Evolutionary conservation across 2,329 filamentous ascomycete species (phyloP).

Genomic region (Aspergillus sp.): DNA sequence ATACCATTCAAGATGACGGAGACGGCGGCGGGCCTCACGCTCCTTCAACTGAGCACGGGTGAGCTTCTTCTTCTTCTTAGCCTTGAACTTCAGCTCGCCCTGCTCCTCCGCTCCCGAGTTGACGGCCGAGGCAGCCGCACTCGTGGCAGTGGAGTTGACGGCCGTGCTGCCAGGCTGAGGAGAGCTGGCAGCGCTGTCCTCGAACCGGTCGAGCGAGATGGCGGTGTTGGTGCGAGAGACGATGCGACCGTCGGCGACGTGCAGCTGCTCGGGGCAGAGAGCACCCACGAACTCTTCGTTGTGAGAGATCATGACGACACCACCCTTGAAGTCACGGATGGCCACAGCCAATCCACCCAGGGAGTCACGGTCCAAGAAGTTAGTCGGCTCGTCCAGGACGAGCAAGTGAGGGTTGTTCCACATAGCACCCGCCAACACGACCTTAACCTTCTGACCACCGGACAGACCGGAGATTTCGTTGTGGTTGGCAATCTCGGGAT

Average conservation of each 20-base stretch:
- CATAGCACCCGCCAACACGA: constrained; percentile 93
- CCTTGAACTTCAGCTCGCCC: constrained; percentile 78
- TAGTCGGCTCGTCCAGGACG: constrained; percentile 97
- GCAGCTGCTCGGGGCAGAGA: constrained; percentile 94
- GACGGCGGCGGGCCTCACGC: constrained; percentile 77
- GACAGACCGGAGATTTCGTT: constrained; percentile 96
- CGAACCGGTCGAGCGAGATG: constrained; percentile 78
- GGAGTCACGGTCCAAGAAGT: constrained; percentile 98
- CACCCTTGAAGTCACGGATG: constrained; percentile 96
- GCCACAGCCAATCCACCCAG: constrained; percentile 95
- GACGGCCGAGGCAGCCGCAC: constrained; percentile 64
- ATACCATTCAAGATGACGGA: constrained; percentile 74
- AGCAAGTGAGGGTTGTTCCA: constrained; percentile 99
- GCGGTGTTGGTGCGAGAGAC: constrained; percentile 78
- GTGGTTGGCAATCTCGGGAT: constrained; percentile 98
- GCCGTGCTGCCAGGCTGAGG: constrained; percentile 56
- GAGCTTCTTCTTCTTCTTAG: constrained; percentile 97
- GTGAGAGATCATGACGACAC: constrained; percentile 98
- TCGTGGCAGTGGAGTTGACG: constrained; percentile 61
- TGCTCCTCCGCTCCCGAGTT: constrained; percentile 85
- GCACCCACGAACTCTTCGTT: constrained; percentile 99
- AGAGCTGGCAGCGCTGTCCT: constrained; percentile 70
- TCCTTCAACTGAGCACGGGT: constrained; percentile 97
- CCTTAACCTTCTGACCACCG: constrained; percentile 98
- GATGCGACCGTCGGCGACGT: constrained; percentile 84